Base-by-base conservation (phyloP, 495 filamentous ascomycete genomes). In the Lepraria neglecta region DNA sequence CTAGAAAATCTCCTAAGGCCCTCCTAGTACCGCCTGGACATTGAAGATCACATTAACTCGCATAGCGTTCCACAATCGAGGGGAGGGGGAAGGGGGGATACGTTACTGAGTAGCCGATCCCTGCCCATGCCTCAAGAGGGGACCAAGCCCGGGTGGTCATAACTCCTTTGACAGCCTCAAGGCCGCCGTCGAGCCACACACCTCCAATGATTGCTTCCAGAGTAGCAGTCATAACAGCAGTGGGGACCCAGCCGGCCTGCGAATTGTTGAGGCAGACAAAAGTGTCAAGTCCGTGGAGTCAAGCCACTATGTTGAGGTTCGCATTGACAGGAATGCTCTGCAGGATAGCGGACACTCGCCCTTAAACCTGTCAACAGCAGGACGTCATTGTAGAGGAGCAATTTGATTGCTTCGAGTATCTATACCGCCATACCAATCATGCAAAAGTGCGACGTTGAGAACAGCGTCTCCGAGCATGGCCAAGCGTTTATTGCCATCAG, bases 401-500 rank as follows among this genome's bases (percentile, higher is more conserved):
- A 1, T 51, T 0, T 3, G 59, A 50, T 28, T 17, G 61, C 57
- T 57, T 40, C 65, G 15, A 5, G n/a, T 10, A 6, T 27, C 54
- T 0, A 4, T 35, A 0, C 48, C 44, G 3, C 28, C 15, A 30
- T 67, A 64, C 65, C 61, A 67, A 1, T 35, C 38, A 3, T 19
- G 9, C 4, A 53, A 30, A 0, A 60, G 45, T 3, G 45, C 33
- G 9, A 60, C n/a, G 15, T 64, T 53, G 14, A 64, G 47, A 9
- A 64, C 24, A 4, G 38, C 40, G 24, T 67, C 61, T 12, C 61
- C 65, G 4, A 67, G 19, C 6, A 67, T 24, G 0, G 65, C 65
- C 19, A 64, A 42, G 17, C 65, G 61, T 46, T 54, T 61, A n/a
- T 64, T 64, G 1, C 65, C 65, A 21, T 64, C 58, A 3, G 15